phyloP scores from a whole-genome alignment of 495 filamentous ascomycete genomes.

The Penicillium herquei region DNA sequence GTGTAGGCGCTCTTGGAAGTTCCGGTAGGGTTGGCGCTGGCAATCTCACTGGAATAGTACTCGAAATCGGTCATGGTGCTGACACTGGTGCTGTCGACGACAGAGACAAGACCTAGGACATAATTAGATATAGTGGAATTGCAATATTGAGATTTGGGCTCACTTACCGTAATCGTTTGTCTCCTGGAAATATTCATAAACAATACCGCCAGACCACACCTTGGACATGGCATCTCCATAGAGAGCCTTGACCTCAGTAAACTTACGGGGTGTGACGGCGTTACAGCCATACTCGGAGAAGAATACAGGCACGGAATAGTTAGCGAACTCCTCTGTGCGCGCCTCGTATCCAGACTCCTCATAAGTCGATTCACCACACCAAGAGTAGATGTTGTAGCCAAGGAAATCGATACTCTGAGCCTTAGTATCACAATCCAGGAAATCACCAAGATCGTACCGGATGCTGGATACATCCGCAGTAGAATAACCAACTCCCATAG shows the following conservation, averaged over 20 bases:
- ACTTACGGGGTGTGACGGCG: constrained; percentile 67
- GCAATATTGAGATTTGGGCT: too few species aligned
- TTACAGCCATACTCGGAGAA: constrained; percentile 99
- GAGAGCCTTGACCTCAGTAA: constrained; percentile 76
- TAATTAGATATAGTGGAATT: too few species aligned
- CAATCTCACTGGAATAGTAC: constrained; percentile 70
- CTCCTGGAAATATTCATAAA: constrained; percentile 50
- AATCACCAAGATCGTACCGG: constrained; percentile 72
- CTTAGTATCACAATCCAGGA: constrained; percentile 80
- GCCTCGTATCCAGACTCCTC: constrained; percentile 70
- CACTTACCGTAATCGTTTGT: too few species aligned
- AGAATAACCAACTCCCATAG: constrained; percentile 87
- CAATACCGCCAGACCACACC: constrained; percentile 88
- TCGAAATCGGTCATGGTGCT: constrained; percentile 71
- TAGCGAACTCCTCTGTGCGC: constrained; percentile 74
- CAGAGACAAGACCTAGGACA: constrained; percentile 60
- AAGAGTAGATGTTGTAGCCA: constrained; percentile 98
- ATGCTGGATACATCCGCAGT: constrained; percentile 83
- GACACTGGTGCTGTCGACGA: constrained; percentile 58
- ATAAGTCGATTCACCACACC: constrained; percentile 80
- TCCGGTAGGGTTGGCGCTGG: constrained; percentile 62
- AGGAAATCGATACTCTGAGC: constrained; percentile 80
- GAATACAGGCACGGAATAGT: constrained; percentile 87
- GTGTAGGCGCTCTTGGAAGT: constrained; percentile 66
- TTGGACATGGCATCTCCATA: constrained; percentile 77